phyloP scores from a whole-genome alignment of 768 basidiomycete species.

The Mrakia frigida region DNA sequence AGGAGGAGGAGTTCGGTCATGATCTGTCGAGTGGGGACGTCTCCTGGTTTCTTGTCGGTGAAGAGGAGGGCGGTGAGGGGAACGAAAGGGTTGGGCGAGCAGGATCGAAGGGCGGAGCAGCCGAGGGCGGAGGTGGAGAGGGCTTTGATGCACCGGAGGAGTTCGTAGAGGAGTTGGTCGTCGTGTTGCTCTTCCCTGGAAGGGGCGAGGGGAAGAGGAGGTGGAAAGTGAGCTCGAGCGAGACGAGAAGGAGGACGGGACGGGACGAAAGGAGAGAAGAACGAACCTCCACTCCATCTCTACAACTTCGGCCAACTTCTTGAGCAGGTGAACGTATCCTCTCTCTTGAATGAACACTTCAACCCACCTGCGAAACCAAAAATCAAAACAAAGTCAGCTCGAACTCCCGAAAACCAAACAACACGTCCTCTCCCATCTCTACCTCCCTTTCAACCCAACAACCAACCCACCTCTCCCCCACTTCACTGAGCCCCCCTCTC shows the following conservation, averaged over 20 bases:
- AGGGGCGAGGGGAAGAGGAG: constrained; percentile 16
- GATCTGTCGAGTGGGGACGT: constrained; percentile 79
- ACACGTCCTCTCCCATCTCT: not conserved
- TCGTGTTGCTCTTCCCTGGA: constrained; percentile 96
- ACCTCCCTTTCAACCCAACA: not conserved
- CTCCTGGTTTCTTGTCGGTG: constrained; percentile 97
- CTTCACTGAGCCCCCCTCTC: too few relatives aligned
- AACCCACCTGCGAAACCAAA: constrained; percentile 63
- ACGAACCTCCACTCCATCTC: constrained; percentile 94
- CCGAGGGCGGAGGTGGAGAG: constrained; percentile 60
- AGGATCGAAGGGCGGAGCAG: constrained; percentile 66
- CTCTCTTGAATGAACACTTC: constrained; percentile 74
- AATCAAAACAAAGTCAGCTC: not conserved
- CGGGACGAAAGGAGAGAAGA: not conserved
- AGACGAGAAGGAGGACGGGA: not conserved
- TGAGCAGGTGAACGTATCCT: constrained; percentile 78
- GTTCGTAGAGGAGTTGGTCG: constrained; percentile 85
- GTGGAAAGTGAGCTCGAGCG: not conserved
- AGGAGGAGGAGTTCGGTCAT: constrained; percentile 82
- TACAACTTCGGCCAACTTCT: constrained; percentile 79
- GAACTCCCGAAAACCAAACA: not conserved
- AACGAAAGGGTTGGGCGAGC: constrained; percentile 78
- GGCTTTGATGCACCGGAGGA: constrained; percentile 89
- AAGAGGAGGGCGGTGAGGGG: constrained; percentile 79
- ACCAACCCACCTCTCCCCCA: not conserved